phyloP scores from a whole-genome alignment of 2,329 filamentous ascomycete genomes.

The Trichoderma atroviride region DNA sequence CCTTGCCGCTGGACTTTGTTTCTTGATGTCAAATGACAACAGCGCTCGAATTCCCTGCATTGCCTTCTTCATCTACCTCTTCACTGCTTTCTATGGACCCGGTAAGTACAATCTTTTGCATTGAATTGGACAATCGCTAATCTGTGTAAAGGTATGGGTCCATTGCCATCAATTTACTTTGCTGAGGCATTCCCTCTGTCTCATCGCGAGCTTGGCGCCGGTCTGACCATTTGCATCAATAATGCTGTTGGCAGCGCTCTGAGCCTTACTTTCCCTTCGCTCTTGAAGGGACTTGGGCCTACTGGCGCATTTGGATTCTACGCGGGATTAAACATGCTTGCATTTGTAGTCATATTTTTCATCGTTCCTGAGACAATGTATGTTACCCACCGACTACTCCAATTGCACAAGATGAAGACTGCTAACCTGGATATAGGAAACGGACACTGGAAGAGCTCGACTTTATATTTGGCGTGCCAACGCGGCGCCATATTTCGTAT shows the following conservation, averaged over 20 bases:
- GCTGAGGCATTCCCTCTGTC: conserved; percentile 56
- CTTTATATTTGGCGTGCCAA: conserved; percentile 43
- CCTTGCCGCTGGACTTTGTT: conserved; percentile 46
- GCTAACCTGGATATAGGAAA: conserved; percentile 30
- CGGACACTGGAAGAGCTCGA: conserved; percentile 47
- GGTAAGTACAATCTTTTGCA: conserved; percentile 31
- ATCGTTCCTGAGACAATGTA: conserved; percentile 59
- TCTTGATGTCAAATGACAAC: conserved; percentile 46
- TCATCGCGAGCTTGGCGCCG: conserved; percentile 48
- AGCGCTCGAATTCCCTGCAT: conserved; percentile 49
- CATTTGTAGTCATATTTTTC: conserved; percentile 65
- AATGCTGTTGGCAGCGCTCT: conserved; percentile 36
- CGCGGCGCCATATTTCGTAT: conserved; percentile 38
- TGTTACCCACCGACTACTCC: background rate
- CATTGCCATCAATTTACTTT: conserved; percentile 47
- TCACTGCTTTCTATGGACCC: conserved; percentile 48
- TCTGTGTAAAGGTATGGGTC: conserved; percentile 34
- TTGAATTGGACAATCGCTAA: background rate
- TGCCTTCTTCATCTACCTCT: conserved; percentile 55
- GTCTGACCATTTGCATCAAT: conserved; percentile 39
- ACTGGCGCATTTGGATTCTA: conserved; percentile 63
- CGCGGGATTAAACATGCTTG: conserved; percentile 60
- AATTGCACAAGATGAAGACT: background rate
- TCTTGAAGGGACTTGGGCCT: conserved; percentile 43
- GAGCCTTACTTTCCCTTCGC: conserved; percentile 50